A percentile compares a stretch with the other conserved stretches of the same genome.
phyloP scores from a whole-genome alignment of 176 grass and related monocot species.

The Carex pumila region DNA sequence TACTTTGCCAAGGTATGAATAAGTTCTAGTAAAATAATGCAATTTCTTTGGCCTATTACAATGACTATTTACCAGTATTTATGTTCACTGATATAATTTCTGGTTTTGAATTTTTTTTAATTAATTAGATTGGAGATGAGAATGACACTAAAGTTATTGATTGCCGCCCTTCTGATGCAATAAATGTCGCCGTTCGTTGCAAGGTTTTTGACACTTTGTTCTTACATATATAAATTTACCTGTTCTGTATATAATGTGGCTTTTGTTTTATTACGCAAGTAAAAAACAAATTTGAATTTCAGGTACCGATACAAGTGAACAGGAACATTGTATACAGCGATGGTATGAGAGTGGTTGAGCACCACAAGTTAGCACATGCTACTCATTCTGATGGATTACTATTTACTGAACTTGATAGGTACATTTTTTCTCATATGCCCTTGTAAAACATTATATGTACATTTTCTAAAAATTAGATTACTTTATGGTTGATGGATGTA shows the following conservation, averaged over 20 bases:
- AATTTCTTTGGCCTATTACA: background rate
- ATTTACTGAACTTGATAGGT: conserved; percentile 90
- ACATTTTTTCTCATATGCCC: conserved; percentile 19
- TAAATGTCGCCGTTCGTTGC: conserved; percentile 94
- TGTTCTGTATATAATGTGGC: background rate
- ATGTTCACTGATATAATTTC: background rate
- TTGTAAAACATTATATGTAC: background rate
- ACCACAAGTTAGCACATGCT: conserved; percentile 34
- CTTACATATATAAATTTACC: background rate
- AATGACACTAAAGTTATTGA: conserved; percentile 63
- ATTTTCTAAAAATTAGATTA: conserved; percentile 1
- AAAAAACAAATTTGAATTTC: conserved; percentile 20
- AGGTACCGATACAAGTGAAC: conserved; percentile 94
- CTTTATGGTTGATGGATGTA: conserved; percentile 8
- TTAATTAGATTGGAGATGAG: conserved; percentile 56
- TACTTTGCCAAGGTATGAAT: conserved; percentile 60
- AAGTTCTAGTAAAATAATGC: background rate
- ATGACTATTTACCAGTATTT: background rate
- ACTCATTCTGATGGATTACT: conserved; percentile 50
- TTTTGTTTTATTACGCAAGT: background rate
- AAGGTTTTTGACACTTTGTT: conserved; percentile 48
- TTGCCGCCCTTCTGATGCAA: conserved; percentile 86
- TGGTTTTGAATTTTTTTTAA: background rate
- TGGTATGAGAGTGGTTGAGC: conserved; percentile 70
- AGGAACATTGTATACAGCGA: conserved; percentile 72